phyloP scores from a whole-genome alignment of 345 rosid species.

The Punica granatum region DNA sequence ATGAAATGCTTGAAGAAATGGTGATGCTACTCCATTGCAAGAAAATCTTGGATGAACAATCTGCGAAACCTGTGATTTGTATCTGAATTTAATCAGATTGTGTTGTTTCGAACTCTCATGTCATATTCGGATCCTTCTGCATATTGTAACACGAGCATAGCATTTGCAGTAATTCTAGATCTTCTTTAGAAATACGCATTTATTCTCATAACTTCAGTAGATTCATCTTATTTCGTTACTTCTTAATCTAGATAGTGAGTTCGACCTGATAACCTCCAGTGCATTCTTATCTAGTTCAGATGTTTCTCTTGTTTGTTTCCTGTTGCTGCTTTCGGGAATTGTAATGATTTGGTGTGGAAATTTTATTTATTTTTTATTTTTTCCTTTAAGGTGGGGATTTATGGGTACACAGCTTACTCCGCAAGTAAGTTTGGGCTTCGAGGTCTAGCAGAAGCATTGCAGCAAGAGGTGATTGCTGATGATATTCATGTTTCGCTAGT shows the following conservation, averaged over 20 bases:
- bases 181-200: background rate
- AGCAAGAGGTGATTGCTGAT: conserved; percentile 78
- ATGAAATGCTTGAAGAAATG: background rate
- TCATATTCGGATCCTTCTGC: background rate
- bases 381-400: conserved; percentile 53
- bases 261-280: background rate
- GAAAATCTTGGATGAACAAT: background rate
- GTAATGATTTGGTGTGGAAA: background rate
- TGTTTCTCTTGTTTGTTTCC: background rate
- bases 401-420: conserved; percentile 83
- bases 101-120: background rate
- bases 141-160: background rate
- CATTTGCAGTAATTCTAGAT: background rate
- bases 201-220: too few species aligned
- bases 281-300: background rate
- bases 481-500: conserved; percentile 67
- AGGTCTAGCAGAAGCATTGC: conserved; percentile 88
- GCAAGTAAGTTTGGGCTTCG: conserved; percentile 81
- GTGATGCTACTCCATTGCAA: background rate
- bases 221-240: too few species aligned
- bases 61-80: background rate
- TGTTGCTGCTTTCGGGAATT: background rate
- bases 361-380: background rate
- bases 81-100: too few species aligned
- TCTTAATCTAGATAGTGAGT: too few species aligned